Base-by-base conservation (phyloP, 352 stramenopile species). In the Pythium phragmiticola region DNA sequence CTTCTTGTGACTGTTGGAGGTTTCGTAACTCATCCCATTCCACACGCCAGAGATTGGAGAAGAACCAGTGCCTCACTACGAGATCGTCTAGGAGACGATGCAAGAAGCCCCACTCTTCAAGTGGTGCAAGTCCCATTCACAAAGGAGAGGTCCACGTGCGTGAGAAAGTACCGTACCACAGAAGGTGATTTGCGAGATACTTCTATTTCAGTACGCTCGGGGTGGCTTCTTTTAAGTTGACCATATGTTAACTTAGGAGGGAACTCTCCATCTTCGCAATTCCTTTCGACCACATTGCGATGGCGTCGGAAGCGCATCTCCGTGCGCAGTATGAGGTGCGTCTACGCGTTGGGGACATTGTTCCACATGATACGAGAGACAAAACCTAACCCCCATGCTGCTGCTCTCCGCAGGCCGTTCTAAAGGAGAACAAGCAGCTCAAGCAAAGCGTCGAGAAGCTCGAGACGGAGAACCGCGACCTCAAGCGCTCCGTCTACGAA, bases 401-500 rank as follows among this genome's bases (percentile, higher is more conserved):
- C 30, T 23, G 26, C 17, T 48, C 6, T 39, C n/a, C 16, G 23
- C 50, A 94, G 84, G 58, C 80, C 39, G 73, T 95, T 21, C 62
- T 84, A 30, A 95, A 95, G 74, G 88, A 95, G 71, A 92, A 91
- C 72, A 90, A 90, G 68, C 70, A 85, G 78, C 83, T 95, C 39
- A 92, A 89, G 69, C 76, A 78, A 56, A 84, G 59, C 60, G 78
- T 93, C 28, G 88, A 95, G 46, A 91, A 90, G 60, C 78, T 96
- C 43, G 88, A 96, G 70, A 76, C 66, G 30, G 88, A 96, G 74
- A 96, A 96, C 73, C 82, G 89, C 74, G 88, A 96, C 71, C 83
- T 96, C 63, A 96, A 96, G 76, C 81, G 84, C 66, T 96, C 88
- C n/a, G 88, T 96, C 45, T 96, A 90, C 64, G 88, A 96, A 72